phyloP scores from a whole-genome alignment of 2,329 filamentous ascomycete genomes.

The Dichotomopilus funicola region DNA sequence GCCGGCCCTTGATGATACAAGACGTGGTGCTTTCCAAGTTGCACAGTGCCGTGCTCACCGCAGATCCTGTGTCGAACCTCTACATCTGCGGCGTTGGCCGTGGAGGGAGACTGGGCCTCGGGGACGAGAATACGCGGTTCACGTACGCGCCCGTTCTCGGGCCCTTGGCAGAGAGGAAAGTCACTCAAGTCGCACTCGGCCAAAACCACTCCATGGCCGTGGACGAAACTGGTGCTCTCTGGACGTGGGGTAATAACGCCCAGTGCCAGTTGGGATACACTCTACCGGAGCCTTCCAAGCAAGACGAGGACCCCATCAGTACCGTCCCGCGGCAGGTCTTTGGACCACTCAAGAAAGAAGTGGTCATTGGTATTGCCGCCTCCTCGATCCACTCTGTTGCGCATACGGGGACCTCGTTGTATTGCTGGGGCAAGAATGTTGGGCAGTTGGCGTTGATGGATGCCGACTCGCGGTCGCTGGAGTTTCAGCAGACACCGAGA shows the following conservation, averaged over 20 bases:
- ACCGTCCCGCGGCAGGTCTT: slow-evolving; percentile 81
- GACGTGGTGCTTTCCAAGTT: slow-evolving; percentile 86
- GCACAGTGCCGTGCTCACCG: slow-evolving; percentile 81
- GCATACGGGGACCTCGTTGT: slow-evolving; percentile 73
- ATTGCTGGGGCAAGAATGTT: slow-evolving; percentile 91
- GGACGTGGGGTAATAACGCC: slow-evolving; percentile 88
- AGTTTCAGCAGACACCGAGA: slow-evolving; percentile 73
- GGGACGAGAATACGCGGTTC: slow-evolving; percentile 85
- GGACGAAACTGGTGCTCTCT: slow-evolving; percentile 79
- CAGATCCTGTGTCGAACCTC: slow-evolving; percentile 81
- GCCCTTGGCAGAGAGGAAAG: slow-evolving; percentile 66
- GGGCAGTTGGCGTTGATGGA: slow-evolving; percentile 93
- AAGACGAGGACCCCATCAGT: slow-evolving; percentile 80
- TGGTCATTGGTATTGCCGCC: slow-evolving; percentile 74
- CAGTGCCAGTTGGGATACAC: slow-evolving; percentile 81
- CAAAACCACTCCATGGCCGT: slow-evolving; percentile 88
- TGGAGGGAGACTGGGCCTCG: slow-evolving; percentile 80
- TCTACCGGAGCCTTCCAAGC: slow-evolving; percentile 57
- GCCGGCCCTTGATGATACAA: slow-evolving; percentile 66
- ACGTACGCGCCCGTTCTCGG: slow-evolving; percentile 76
- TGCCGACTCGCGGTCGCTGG: slow-evolving; percentile 85
- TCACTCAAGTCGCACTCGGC: slow-evolving; percentile 74
- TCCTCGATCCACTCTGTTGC: slow-evolving; percentile 89
- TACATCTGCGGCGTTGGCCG: slow-evolving; percentile 90
- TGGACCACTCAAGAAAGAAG: slow-evolving; percentile 81